Base-by-base conservation (phyloP, 108 stramenopile species). In the Pelagomonas calceolata region DNA sequence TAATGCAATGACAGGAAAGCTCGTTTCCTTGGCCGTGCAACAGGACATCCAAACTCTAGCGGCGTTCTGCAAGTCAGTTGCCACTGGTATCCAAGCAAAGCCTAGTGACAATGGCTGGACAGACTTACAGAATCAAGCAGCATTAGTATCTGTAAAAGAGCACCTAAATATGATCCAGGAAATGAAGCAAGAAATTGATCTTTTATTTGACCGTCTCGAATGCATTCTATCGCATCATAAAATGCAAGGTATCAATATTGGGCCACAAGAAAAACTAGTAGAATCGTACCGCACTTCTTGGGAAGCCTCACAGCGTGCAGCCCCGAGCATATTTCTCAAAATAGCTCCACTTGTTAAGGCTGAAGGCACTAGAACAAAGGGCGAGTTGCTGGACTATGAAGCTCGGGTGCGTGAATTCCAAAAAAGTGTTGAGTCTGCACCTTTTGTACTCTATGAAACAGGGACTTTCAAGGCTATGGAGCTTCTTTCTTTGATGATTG, bases 271-370 rank as follows among this genome's bases (percentile, higher is more conserved):
- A 36, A 79, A 80, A 30, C 66, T 81, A 9, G 74, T 86, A 51
- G 83, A 84, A 18, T 69, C 70, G 43, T 76, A 79, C 16, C 65
- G 75, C 30, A 37, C 66, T 36, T 36, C 74, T 51, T 86, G 85
- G 86, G 69, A 37, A 15, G 82, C 80, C 31, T 75, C 78, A n/a
- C 45, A 71, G 30, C 67, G 71, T 17, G 85, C 85, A 73, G 79
- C 82, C 4, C 86, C 86, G 5, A 17, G 31, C 34, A 84, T 81
- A 32, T 66, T 60, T 29, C 63, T 44, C 4, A 79, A 64, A 4
- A 74, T 87, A 14, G 80, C 69, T 30, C 86, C 82, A n/a, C 74
- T 84, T 30, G 85, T 84, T 29, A 85, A 85, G 69, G 29, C 60
- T 32, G 85, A 86, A 84, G 73, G 81, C 0, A 37, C 70, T 35